phyloP scores from a whole-genome alignment of 164 flowering plant species.

The Chimonanthus salicifolius region DNA sequence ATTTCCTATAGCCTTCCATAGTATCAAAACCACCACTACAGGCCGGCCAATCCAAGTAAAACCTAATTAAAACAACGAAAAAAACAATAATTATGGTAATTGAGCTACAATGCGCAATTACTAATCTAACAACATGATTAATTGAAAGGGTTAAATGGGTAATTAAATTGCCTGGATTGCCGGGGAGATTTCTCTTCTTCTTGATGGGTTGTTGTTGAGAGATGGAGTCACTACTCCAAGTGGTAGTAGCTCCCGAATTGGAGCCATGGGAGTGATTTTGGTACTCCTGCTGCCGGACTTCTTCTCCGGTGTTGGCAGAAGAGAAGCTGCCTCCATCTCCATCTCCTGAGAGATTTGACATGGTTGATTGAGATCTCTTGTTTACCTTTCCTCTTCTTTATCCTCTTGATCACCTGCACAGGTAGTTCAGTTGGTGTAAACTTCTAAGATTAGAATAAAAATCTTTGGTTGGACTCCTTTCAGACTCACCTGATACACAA shows the following conservation, averaged over 20 bases:
- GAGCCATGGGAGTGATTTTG: constrained; percentile 28
- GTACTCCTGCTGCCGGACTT: constrained; percentile 26
- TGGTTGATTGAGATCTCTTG: constrained; percentile 9
- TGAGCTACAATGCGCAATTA: not conserved
- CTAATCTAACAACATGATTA: not conserved
- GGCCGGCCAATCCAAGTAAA: not conserved
- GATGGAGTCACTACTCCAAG: constrained; percentile 39
- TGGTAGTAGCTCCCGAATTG: constrained; percentile 13
- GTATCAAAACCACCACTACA: not conserved
- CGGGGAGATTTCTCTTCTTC: constrained; percentile 81
- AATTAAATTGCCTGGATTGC: constrained; percentile 66
- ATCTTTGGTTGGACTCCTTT: not conserved
- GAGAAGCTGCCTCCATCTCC: constrained; percentile 70
- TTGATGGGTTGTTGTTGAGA: constrained; percentile 31
- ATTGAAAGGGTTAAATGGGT: not conserved
- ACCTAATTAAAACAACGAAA: not conserved
- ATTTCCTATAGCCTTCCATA: no score
- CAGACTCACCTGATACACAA: no score
- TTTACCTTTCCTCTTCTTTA: constrained; percentile 1
- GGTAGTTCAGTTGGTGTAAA: no score
- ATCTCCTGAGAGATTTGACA: constrained; percentile 54
- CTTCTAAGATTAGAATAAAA: not conserved
- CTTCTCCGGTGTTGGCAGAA: constrained; percentile 48
- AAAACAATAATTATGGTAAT: not conserved
- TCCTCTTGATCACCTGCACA: not conserved